Percentiles rank a stretch among this genome's conserved stretches.
These are phyloP conservation scores for Cadophora sp. DNA, from an alignment of 2,329 filamentous ascomycete species.

Conservation along the genomic window DNA sequence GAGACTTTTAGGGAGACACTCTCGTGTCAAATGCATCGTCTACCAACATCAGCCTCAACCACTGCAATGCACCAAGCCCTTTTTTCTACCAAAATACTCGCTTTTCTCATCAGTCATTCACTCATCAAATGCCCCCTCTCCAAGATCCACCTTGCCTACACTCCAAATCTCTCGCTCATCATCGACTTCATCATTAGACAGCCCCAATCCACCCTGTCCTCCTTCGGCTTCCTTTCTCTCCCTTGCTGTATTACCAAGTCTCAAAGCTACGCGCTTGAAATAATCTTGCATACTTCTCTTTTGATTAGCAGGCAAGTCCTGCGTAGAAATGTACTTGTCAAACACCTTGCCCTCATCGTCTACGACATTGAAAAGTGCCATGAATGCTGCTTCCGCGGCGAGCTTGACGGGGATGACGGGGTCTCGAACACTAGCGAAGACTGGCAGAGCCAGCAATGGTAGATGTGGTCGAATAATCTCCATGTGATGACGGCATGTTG, in stretches of 20 bases:
- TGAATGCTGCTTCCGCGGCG: conserved; percentile 91
- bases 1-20: not conserved
- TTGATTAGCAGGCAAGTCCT: conserved; percentile 71
- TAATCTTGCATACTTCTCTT: conserved; percentile 96
- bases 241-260: conserved; percentile 83
- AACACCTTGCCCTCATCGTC: conserved; percentile 87
- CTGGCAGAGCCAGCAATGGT: conserved; percentile 76
- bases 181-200: conserved; percentile 90
- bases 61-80: conserved; percentile 5
- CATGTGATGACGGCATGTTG: conserved; percentile 78
- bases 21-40: conserved; percentile 1
- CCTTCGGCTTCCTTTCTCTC: conserved; percentile 93
- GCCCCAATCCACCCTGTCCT: conserved; percentile 81
- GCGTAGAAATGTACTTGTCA: conserved; percentile 83
- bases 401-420: conserved; percentile 94
- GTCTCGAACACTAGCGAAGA: conserved; percentile 92
- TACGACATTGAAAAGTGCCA: conserved; percentile 88
- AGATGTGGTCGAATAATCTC: conserved; percentile 85
- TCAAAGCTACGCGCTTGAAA: conserved; percentile 89
- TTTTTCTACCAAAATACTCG: conserved; percentile 10
- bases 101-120: conserved; percentile 33
- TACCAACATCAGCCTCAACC: not conserved
- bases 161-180: conserved; percentile 97
- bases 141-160: conserved; percentile 87
- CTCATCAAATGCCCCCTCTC: conserved; percentile 54